Evolutionary conservation across 352 stramenopile genomes (phyloP).

Genomic region (Ophiocytium majus): DNA sequence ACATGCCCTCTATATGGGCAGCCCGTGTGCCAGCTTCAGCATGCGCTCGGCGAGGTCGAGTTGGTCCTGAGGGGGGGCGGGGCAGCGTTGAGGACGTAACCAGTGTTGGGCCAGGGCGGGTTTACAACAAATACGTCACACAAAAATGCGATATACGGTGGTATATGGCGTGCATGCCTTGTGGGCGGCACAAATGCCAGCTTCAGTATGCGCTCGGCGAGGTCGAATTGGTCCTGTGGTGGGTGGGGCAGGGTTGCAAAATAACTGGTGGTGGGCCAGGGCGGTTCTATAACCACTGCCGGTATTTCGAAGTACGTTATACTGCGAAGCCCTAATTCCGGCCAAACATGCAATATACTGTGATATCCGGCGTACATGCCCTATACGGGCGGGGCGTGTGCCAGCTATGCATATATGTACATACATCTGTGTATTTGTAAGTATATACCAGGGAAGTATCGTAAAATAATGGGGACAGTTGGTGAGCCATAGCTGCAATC

Average conservation of each 20-base stretch:
- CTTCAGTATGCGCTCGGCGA: neutral
- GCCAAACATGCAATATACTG: too few species aligned
- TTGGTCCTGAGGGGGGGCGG: slow-evolving; percentile 22
- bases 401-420: neutral
- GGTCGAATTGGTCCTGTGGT: neutral
- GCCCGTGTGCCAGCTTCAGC: slow-evolving; percentile 75
- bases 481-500: too few species aligned
- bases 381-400: neutral
- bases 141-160: too few species aligned
- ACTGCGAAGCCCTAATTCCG: too few species aligned
- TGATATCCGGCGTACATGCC: neutral
- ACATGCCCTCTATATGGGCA: too few species aligned
- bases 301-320: too few species aligned
- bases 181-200: neutral
- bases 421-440: too few species aligned
- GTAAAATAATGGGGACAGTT: too few species aligned
- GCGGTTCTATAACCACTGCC: too few species aligned
- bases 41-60: slow-evolving; percentile 72
- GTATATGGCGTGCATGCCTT: neutral
- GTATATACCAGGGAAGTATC: too few species aligned
- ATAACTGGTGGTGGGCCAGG: too few species aligned
- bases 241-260: neutral
- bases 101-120: neutral
- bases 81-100: neutral
- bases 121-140: too few species aligned